Base-by-base conservation (phyloP, 805 yeast genomes). In the Starmerella kuoi region DNA sequence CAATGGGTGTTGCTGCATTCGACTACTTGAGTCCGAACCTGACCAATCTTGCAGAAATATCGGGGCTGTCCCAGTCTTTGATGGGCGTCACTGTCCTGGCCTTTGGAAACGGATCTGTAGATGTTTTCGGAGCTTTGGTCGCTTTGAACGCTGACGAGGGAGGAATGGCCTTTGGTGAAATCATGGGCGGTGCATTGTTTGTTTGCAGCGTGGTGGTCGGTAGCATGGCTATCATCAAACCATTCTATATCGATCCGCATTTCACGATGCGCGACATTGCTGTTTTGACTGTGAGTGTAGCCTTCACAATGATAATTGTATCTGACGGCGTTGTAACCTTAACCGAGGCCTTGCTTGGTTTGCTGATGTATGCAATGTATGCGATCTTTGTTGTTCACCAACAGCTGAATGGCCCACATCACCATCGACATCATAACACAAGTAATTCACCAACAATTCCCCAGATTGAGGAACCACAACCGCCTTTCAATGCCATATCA, bases 71-170 rank as follows among this genome's bases (percentile, higher is more conserved):
- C 15, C 91, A 84, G 46, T 75, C 81, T 44, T 62, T 87, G 17
- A 77, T 91, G 11, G 97, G 97, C 0, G 69, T 88, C 50, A 87
- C 96, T 0, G 63, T 88, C 19, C 64, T 91, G 40, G 94, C 97
- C 0, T 68, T 88, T 46, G 97, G 96, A 0, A 88, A 88, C 61
- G 94, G 95, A 3, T 70, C 93, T 0, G 95, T 96, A 0, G 98
- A 88, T 59, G 75, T 88, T 3, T 71, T 86, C 28, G 73, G 88
- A 36, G 85, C 95, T 0, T 83, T 76, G 57, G 77, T 79, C 37
- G 94, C 96, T 3, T 72, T 91, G 74, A 68, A 70, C 11, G 62
- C 75, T 1, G 77, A 74, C n/a, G 73, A 83, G 1, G 74, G 79
- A 0, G 72, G 84, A 0, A 64, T 88, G 56, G 96, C 97, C 0